Base-by-base conservation (phyloP, 352 stramenopile species). In the Pythium plurisporium region DNA sequence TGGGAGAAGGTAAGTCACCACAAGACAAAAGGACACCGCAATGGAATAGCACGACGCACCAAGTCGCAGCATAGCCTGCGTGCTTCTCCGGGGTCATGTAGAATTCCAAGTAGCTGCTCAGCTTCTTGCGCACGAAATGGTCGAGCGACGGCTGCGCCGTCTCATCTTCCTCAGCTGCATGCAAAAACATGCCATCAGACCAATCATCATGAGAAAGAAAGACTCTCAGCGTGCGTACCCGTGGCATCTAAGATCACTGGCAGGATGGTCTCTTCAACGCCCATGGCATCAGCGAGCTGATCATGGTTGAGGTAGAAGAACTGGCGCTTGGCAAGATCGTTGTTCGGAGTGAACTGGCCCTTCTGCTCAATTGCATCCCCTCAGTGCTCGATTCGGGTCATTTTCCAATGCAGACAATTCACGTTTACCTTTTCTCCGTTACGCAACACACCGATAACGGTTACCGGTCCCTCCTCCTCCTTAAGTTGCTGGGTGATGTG, bases 41-140 rank as follows among this genome's bases (percentile, higher is more conserved):
- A 31, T 22, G 40, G 15, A 27, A 22, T 55, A 27, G 49, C 29
- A 30, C 25, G n/a, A 56, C 72, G 41, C 79, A 94, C 85, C 85
- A 95, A 5, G 83, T 95, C 23, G 72, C 77, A 4, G 85, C 85
- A 46, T 95, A 95, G 33, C 78, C 83, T 4, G 79, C 82, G 64
- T 95, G 85, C 64, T 93, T 95, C 47, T 83, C 72, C 22, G 85
- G 85, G 6, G 85, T 92, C 85, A 95, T 95, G 81, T 95, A 93
- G 58, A 95, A 95, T 45, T 89, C 80, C 53, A 87, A 57, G 67
- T 92, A 95, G 33, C 80, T 91, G 20, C 74, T 65, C 27, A 91
- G 66, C 37, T 69, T 87, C 64, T 95, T 95, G 60, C 79, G 81
- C 20, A 91, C 43, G 4, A 79, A 82, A 26, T 87, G 72, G 9